These are phyloP conservation scores for Penicillium paneum DNA, from an alignment of 2,329 filamentous ascomycete species.

Conservation along the genomic window DNA sequence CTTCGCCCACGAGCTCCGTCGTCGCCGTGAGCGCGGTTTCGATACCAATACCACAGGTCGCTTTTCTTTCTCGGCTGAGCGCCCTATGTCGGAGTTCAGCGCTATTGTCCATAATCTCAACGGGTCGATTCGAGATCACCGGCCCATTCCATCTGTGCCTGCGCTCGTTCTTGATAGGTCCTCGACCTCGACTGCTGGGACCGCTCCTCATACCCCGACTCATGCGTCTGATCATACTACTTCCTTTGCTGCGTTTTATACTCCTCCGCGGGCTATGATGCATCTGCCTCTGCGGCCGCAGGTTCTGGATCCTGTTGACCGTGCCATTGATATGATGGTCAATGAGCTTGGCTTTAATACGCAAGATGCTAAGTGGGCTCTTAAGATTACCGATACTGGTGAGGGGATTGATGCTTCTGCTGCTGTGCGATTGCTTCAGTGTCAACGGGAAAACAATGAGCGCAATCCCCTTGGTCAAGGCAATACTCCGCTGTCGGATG, in stretches of 20 bases:
- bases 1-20: conserved; percentile 35
- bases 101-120: conserved; percentile 37
- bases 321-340: conserved; percentile 56
- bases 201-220: conserved; percentile 15
- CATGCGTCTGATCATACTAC: conserved; percentile 2
- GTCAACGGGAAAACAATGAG: conserved; percentile 32
- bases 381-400: conserved; percentile 59
- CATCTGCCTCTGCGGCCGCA: conserved; percentile 21
- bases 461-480: conserved; percentile 16
- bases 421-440: conserved; percentile 55
- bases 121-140: conserved; percentile 15
- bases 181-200: conserved; percentile 19
- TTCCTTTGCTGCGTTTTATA: conserved; percentile 13
- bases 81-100: conserved; percentile 41
- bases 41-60: conserved; percentile 13
- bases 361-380: conserved; percentile 55
- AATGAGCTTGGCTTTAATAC: conserved; percentile 57
- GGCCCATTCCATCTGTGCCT: conserved; percentile 10
- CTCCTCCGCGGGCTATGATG: conserved; percentile 15
- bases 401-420: conserved; percentile 57
- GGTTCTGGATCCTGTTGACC: conserved; percentile 54
- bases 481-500: conserved; percentile 22
- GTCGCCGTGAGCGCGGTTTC: conserved; percentile 17
- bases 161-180: conserved; percentile 4
- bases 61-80: conserved; percentile 32